A percentile compares a stretch with the other conserved stretches of the same genome.
Evolutionary conservation across 2,329 filamentous ascomycete genomes (phyloP).

Genomic region (Ophiostoma sp.): DNA sequence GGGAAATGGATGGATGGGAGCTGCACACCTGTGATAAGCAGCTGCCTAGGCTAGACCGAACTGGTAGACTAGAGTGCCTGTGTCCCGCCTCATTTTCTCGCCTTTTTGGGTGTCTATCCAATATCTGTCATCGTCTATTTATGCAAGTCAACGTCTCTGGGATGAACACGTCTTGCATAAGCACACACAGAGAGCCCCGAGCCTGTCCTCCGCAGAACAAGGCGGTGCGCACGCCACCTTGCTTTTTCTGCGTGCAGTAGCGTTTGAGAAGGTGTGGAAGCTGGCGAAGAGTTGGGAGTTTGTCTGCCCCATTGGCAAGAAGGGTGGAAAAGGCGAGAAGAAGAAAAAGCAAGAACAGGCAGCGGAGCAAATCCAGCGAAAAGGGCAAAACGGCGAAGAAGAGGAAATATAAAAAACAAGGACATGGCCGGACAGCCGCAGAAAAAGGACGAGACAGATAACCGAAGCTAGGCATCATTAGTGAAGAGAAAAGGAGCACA

Average conservation of each 20-base stretch:
- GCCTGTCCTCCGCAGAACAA: neutral
- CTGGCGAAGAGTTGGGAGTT: neutral
- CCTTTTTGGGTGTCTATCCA: neutral
- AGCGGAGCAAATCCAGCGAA: neutral
- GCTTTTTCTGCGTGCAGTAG: neutral
- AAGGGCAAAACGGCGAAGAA: neutral
- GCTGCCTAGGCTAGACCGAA: neutral
- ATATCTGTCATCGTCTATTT: neutral
- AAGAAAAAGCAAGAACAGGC: neutral
- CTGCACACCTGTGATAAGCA: neutral
- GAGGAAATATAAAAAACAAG: neutral
- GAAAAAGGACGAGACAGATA: too few species aligned
- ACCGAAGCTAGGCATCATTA: too few species aligned
- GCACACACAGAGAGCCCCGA: neutral
- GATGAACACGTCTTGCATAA: neutral
- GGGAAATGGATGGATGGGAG: neutral
- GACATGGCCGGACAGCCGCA: too few species aligned
- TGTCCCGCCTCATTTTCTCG: neutral
- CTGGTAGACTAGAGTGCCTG: neutral
- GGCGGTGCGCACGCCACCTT: neutral
- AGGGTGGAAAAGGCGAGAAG: neutral
- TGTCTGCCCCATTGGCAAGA: too few species aligned
- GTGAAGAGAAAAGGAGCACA: neutral
- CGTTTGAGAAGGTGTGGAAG: conserved; percentile 2
- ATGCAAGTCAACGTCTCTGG: neutral